Evolutionary conservation across 805 yeast genomes (phyloP), one percentile per base, ranked within the genome.

Genomic region (Hanseniaspora pseudoguilliermondii): DNA sequence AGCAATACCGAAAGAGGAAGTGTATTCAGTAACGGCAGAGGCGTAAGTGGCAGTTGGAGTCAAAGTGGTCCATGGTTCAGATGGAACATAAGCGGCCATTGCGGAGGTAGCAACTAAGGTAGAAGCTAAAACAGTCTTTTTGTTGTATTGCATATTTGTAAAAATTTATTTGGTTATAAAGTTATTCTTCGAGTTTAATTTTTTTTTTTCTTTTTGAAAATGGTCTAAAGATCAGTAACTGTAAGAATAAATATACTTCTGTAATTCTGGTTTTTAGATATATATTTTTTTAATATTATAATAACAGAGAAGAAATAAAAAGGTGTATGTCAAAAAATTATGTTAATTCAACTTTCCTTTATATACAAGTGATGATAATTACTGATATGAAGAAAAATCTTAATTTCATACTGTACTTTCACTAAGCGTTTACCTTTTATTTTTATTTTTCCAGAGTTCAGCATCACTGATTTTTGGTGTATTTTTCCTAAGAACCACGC

Each of bases 21-120:
- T 58, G 75, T 77, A 78, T 62, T 79, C 79, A 49, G 86, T 78
- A 51, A 75, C 62, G 59, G 80, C 83, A 64, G 81, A 80, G 11
- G 79, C 61, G 58, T 75, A 74, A 48, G 79, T 67, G 49, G 77
- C 78, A 43, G 68, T 57, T 61, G 93, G 90, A 40, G 89, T 83
- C 68, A 84, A 75, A 55, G 88, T 81, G 55, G 84, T 69, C 85
- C 85, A 79, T 60, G 79, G 77, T 54, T 78, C 80, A 57, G 80
- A 70, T 57, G 85, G 83, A 59, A 79, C 77, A 64, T 77, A 78
- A 55, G 85, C 85, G 41, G 82, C 83, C 57, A 66, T 63, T 21
- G 75, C 60, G 32, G 73, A 60, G 16, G 79, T 67, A 59, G 77
- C 74, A 44, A 78, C 68, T 59, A 78, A 69, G 49, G 75, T 65